These are phyloP conservation scores for Aspergillus carlsbadensis DNA, from an alignment of 495 filamentous ascomycete species.

Conservation along the genomic window DNA sequence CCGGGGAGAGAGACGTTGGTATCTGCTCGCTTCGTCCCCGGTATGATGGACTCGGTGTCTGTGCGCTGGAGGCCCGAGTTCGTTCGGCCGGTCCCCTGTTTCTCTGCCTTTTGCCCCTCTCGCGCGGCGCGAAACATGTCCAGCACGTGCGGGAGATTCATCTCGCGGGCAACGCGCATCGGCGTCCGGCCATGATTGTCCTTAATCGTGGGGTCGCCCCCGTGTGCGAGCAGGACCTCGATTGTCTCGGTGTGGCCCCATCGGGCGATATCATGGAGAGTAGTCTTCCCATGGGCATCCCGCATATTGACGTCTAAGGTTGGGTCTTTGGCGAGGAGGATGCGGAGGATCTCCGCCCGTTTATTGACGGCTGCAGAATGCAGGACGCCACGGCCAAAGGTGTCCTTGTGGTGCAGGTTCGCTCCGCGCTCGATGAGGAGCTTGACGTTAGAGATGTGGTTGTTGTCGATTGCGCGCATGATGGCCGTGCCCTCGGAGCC, in stretches of 20 bases:
- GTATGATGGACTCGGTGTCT: neutral
- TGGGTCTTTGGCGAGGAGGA: neutral
- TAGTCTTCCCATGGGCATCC: conserved; percentile 8
- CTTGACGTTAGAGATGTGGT: neutral
- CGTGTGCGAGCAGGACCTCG: conserved; percentile 6
- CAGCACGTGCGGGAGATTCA: neutral
- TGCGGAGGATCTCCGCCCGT: neutral
- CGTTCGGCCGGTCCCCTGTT: neutral
- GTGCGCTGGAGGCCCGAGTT: neutral
- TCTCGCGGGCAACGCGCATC: conserved; percentile 4
- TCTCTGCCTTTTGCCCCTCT: neutral
- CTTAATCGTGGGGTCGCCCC: conserved; percentile 10
- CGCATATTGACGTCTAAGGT: conserved; percentile 11
- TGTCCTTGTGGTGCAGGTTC: conserved; percentile 11
- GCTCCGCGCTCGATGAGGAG: conserved; percentile 1
- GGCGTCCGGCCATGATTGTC: conserved; percentile 10
- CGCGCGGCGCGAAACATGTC: conserved; percentile 2
- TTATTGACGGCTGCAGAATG: conserved; percentile 6
- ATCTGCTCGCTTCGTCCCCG: neutral
- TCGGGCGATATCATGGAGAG: conserved; percentile 5
- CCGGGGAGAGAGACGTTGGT: neutral
- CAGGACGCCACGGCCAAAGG: conserved; percentile 5
- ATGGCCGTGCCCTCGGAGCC: conserved; percentile 1
- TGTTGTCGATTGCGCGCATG: conserved; percentile 5
- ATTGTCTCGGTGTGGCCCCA: neutral